Percentiles rank a stretch among this genome's conserved stretches.
Evolutionary conservation across 2,329 filamentous ascomycete species (phyloP).

Genomic region (Diaporthe batatas): DNA sequence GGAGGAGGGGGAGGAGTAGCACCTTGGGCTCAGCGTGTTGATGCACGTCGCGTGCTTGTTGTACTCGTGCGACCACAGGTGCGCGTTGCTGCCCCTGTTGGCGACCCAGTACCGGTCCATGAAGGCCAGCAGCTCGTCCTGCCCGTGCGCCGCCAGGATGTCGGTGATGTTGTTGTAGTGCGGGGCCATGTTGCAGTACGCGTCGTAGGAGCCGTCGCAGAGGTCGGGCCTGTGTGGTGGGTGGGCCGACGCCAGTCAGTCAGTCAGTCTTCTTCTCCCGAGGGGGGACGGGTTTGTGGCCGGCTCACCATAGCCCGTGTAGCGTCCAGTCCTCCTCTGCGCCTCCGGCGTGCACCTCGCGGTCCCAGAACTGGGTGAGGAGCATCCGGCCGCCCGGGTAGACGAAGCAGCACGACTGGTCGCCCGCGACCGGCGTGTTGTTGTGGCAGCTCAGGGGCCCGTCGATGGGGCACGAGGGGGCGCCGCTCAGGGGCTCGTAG

Average conservation of each 20-base stretch:
- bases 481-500: constrained; percentile 54
- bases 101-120: constrained; percentile 62
- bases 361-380: constrained; percentile 61
- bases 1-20: constrained; percentile 62
- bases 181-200: constrained; percentile 58
- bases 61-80: constrained; percentile 79
- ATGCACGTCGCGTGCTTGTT: constrained; percentile 80
- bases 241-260: neutral
- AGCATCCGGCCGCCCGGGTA: constrained; percentile 57
- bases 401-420: constrained; percentile 58
- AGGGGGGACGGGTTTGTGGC: constrained; percentile 36
- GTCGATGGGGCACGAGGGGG: constrained; percentile 57
- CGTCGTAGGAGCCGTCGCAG: constrained; percentile 59
- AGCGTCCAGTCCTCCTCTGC: constrained; percentile 59
- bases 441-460: constrained; percentile 58
- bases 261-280: neutral
- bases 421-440: constrained; percentile 50
- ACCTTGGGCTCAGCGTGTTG: constrained; percentile 73
- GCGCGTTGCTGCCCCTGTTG: constrained; percentile 55
- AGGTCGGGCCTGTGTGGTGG: constrained; percentile 55
- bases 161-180: constrained; percentile 58
- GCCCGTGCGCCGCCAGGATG: constrained; percentile 56
- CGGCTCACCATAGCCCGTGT: constrained; percentile 58
- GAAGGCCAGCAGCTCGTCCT: constrained; percentile 54
- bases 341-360: constrained; percentile 55